Percentiles rank a stretch among this genome's conserved stretches.
These are phyloP conservation scores for Aspergillus tanneri DNA, from an alignment of 2,329 filamentous ascomycete species.

Conservation along the genomic window DNA sequence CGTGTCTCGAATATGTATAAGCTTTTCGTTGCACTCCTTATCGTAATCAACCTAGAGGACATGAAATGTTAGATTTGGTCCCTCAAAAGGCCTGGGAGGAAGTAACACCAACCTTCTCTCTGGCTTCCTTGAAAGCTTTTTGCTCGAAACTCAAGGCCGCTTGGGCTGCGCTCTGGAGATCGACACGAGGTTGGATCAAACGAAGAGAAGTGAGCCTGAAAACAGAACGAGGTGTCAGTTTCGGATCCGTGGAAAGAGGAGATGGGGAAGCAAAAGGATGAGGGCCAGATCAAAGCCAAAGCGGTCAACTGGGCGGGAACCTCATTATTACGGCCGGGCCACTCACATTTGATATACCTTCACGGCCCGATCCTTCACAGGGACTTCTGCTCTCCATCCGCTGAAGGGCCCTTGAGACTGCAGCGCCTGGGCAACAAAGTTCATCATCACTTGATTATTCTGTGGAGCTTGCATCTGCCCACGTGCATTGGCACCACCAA, in stretches of 20 bases:
- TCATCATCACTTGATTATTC: constrained; percentile 38
- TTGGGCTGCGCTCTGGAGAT: constrained; percentile 38
- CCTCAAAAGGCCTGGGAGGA: neutral
- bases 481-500: constrained; percentile 35
- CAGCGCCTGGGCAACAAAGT: constrained; percentile 41
- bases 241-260: neutral
- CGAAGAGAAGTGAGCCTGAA: constrained; percentile 47
- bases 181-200: constrained; percentile 45
- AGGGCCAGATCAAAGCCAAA: neutral
- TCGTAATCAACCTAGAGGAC: constrained; percentile 43
- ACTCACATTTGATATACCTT: constrained; percentile 48
- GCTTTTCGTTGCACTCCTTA: constrained; percentile 45
- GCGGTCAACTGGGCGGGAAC: neutral
- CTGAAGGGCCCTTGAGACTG: constrained; percentile 43
- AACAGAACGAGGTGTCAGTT: neutral
- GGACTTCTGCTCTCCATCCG: constrained; percentile 47
- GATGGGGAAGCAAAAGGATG: neutral
- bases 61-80: neutral
- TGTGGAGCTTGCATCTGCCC: constrained; percentile 35
- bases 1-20: constrained; percentile 46
- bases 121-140: constrained; percentile 45
- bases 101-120: constrained; percentile 29
- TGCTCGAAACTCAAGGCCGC: constrained; percentile 47
- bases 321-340: neutral
- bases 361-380: constrained; percentile 39